Percentiles rank a stretch among this genome's conserved stretches.
phyloP scores from a whole-genome alignment of 441 rosid genomes.

The Eruca vesicaria region DNA sequence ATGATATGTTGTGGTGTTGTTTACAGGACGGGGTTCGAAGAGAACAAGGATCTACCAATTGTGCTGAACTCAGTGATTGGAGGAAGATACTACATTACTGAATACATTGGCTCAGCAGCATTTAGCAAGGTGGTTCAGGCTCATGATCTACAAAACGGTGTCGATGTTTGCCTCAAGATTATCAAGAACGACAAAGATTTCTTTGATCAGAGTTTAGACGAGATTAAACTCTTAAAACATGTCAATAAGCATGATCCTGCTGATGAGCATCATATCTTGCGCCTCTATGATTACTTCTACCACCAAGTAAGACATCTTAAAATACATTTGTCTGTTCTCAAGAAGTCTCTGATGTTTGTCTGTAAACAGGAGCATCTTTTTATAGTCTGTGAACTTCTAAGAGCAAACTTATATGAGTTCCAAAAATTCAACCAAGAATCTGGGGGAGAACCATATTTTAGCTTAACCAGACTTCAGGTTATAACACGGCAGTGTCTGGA shows the following conservation, averaged over 20 bases:
- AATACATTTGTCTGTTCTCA: not conserved
- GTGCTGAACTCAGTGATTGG: slow-evolving; percentile 71
- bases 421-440: slow-evolving; percentile 90
- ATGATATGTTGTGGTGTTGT: not conserved
- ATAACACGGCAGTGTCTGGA: slow-evolving; percentile 88
- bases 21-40: slow-evolving; percentile 96
- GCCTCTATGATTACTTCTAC: slow-evolving; percentile 93
- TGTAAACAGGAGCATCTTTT: slow-evolving; percentile 82
- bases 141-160: slow-evolving; percentile 67
- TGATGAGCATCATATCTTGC: slow-evolving; percentile 77
- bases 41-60: slow-evolving; percentile 76
- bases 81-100: slow-evolving; percentile 87
- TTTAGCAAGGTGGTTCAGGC: slow-evolving; percentile 95
- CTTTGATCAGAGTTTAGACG: slow-evolving; percentile 96
- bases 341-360: not conserved
- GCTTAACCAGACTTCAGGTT: slow-evolving; percentile 66
- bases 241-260: slow-evolving; percentile 86
- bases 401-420: slow-evolving; percentile 84
- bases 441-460: slow-evolving; percentile 78
- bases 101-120: slow-evolving; percentile 93
- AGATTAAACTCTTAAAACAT: slow-evolving; percentile 88
- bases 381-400: slow-evolving; percentile 92
- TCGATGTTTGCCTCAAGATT: slow-evolving; percentile 86
- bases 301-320: slow-evolving; percentile 53
- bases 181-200: slow-evolving; percentile 96